Evolutionary conservation across 163 green algal species (phyloP).

Genomic region (Chloromonas sp.): DNA sequence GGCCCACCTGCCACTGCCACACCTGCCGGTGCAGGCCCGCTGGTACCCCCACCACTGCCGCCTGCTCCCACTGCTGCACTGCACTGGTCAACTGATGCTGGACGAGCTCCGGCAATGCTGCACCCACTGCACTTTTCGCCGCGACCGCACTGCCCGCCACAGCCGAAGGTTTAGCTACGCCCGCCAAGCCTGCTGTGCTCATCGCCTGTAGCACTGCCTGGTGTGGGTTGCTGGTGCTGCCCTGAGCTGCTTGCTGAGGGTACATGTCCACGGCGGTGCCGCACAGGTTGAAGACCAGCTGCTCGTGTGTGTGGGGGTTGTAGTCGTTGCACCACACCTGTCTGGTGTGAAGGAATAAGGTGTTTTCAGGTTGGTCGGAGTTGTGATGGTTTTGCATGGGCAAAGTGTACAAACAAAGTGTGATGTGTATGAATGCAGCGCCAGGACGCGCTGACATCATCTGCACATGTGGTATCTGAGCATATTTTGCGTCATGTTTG

Average conservation of each 20-base stretch:
- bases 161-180: background rate
- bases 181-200: too few species aligned
- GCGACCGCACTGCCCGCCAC: background rate
- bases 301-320: slow-evolving; percentile 25
- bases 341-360: too few species aligned
- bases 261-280: background rate
- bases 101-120: background rate
- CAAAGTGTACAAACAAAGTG: too few species aligned
- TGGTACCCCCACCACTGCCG: background rate
- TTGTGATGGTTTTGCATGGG: too few species aligned
- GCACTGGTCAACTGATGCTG: too few species aligned
- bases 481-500: too few species aligned
- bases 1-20: background rate
- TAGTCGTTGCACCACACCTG: slow-evolving; percentile 64
- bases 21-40: background rate
- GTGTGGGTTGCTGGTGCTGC: slow-evolving; percentile 4
- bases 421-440: too few species aligned
- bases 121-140: background rate
- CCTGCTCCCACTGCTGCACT: too few species aligned
- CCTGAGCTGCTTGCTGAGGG: slow-evolving; percentile 9
- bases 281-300: slow-evolving; percentile 47
- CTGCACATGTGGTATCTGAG: too few species aligned
- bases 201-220: too few species aligned
- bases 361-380: too few species aligned
- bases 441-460: too few species aligned